Evolutionary conservation across 352 stramenopile species (phyloP).

Genomic region (Globisporangium megalacanthum): DNA sequence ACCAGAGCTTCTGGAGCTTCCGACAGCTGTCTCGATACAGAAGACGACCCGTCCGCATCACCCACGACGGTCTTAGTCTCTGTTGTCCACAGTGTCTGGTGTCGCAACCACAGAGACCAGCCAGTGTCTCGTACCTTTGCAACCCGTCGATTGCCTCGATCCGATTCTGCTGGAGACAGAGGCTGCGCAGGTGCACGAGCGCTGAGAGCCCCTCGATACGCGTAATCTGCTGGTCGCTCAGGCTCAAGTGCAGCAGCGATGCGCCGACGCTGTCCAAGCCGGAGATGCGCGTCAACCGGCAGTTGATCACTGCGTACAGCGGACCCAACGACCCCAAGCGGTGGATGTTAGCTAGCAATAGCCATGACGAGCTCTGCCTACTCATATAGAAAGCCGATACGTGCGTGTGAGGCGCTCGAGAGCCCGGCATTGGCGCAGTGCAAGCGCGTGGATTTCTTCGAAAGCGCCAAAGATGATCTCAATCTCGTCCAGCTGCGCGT

Average conservation of each 20-base stretch:
- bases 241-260: conserved; percentile 73
- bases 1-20: conserved; percentile 70
- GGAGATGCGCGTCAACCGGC: conserved; percentile 41
- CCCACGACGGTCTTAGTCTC: neutral
- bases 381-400: neutral
- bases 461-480: conserved; percentile 82
- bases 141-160: conserved; percentile 79
- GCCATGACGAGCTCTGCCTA: neutral
- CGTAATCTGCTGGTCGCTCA: conserved; percentile 64
- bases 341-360: neutral
- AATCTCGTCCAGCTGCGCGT: conserved; percentile 58
- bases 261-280: conserved; percentile 42
- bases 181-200: conserved; percentile 53
- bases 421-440: conserved; percentile 41
- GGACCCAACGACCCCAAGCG: neutral
- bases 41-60: too few species aligned
- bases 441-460: conserved; percentile 32
- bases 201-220: conserved; percentile 42
- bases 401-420: conserved; percentile 52
- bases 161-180: conserved; percentile 80
- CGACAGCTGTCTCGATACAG: conserved; percentile 45
- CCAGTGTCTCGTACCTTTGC: conserved; percentile 20
- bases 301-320: conserved; percentile 67
- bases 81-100: neutral
- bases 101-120: neutral